Percentiles rank a stretch among this genome's conserved stretches.
Conservation (phyloP, 805 yeast species). For the Lipomyces spencermartinsiae region DNA sequence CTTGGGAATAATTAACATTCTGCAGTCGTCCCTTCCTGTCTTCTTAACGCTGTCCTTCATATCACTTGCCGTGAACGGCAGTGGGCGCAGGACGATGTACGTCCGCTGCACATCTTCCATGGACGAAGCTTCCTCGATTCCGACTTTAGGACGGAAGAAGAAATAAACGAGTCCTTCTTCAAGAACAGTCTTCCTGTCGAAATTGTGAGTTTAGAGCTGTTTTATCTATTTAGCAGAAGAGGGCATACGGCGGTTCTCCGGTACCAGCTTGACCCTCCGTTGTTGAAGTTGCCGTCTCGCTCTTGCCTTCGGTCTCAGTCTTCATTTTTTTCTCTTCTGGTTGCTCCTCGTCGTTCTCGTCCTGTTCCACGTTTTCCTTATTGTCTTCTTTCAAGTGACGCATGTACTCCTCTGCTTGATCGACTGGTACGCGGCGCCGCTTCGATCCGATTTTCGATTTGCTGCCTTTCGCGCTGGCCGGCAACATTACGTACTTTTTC, state of each 20-base stretch:
- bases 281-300: not conserved
- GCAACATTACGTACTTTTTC: slow-evolving; percentile 7
- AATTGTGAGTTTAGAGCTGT: not conserved
- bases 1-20: slow-evolving; percentile 13
- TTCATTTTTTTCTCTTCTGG: not conserved
- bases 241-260: not conserved
- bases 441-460: slow-evolving; percentile 6
- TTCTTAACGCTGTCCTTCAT: slow-evolving; percentile 1
- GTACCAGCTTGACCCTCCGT: not conserved
- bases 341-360: not conserved
- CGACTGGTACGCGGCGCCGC: slow-evolving; percentile 12
- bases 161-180: slow-evolving; percentile 18
- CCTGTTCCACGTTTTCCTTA: not conserved
- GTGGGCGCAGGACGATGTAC: slow-evolving; percentile 16
- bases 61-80: slow-evolving; percentile 7
- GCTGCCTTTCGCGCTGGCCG: not conserved
- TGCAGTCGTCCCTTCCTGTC: slow-evolving; percentile 7
- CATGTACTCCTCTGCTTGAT: slow-evolving; percentile 13
- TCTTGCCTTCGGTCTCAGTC: not conserved
- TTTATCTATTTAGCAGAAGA: not conserved
- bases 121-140: not conserved
- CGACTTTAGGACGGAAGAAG: slow-evolving; percentile 20
- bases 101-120: slow-evolving; percentile 16
- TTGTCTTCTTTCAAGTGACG: not conserved
- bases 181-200: not conserved